Evolutionary conservation across 2,329 filamentous ascomycete species (phyloP).

Genomic region (Alternaria burnsii): DNA sequence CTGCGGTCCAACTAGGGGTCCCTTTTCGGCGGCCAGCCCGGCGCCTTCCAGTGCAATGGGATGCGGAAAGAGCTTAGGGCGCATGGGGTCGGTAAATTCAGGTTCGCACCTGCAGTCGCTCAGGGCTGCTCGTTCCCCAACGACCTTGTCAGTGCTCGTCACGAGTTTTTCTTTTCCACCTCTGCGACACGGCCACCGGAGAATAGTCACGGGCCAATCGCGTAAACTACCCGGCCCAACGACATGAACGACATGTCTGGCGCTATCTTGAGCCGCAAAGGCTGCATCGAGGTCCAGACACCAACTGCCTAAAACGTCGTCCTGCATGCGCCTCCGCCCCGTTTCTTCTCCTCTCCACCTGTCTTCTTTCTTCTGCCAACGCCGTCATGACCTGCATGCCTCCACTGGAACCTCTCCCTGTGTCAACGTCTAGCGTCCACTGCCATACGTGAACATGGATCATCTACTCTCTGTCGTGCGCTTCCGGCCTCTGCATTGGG

Average conservation of each 20-base stretch:
- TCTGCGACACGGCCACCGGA: background rate
- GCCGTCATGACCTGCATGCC: constrained; percentile 23
- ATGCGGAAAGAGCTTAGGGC: constrained; percentile 23
- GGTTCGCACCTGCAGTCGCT: constrained; percentile 32
- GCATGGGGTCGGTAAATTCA: constrained; percentile 40
- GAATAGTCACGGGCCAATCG: constrained; percentile 11
- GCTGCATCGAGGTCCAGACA: constrained; percentile 37
- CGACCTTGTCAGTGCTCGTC: background rate
- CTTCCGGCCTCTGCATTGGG: constrained; percentile 13
- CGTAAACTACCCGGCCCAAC: background rate
- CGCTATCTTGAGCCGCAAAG: constrained; percentile 27
- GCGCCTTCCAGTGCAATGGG: constrained; percentile 30
- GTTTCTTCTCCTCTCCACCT: constrained; percentile 32
- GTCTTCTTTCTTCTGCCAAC: constrained; percentile 33
- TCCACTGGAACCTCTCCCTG: constrained; percentile 16
- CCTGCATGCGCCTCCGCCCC: constrained; percentile 43
- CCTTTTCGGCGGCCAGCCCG: constrained; percentile 26
- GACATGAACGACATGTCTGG: background rate
- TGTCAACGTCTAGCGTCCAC: constrained; percentile 11
- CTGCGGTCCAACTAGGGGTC: constrained; percentile 4
- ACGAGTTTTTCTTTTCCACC: constrained; percentile 10
- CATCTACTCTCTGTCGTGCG: constrained; percentile 13
- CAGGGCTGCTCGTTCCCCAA: constrained; percentile 22
- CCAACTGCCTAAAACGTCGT: constrained; percentile 37
- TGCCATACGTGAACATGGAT: constrained; percentile 14